Percentiles rank a stretch among this genome's conserved stretches.
phyloP scores from a whole-genome alignment of 495 filamentous ascomycete genomes.

The Daldinia grandis region DNA sequence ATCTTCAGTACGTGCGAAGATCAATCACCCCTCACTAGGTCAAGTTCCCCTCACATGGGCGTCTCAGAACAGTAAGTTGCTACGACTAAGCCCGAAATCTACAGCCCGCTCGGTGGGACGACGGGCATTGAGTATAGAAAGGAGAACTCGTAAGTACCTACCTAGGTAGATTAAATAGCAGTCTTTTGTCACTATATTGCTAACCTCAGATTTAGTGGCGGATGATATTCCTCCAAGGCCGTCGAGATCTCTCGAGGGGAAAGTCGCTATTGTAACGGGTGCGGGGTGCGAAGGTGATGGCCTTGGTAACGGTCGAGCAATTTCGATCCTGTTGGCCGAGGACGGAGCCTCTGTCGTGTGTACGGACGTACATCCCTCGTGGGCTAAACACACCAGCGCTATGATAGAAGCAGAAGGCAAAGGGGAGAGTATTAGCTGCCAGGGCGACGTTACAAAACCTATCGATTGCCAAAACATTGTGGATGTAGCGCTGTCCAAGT shows the following conservation, averaged over 20 bases:
- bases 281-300: slow-evolving; percentile 62
- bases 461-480: slow-evolving; percentile 57
- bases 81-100: neutral
- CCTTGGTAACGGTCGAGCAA: slow-evolving; percentile 68
- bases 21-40: slow-evolving; percentile 13
- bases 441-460: slow-evolving; percentile 60
- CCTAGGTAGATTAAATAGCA: neutral
- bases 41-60: slow-evolving; percentile 4
- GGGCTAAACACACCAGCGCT: slow-evolving; percentile 58
- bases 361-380: slow-evolving; percentile 57
- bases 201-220: slow-evolving; percentile 21
- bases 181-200: neutral
- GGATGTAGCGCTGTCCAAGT: slow-evolving; percentile 48
- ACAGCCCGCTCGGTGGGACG: neutral
- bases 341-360: slow-evolving; percentile 64
- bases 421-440: slow-evolving; percentile 50
- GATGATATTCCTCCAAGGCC: slow-evolving; percentile 39
- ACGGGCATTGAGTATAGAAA: slow-evolving; percentile 14
- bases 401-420: slow-evolving; percentile 50
- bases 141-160: slow-evolving; percentile 24
- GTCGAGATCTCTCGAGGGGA: slow-evolving; percentile 49
- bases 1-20: neutral
- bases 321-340: slow-evolving; percentile 63
- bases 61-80: neutral
- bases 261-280: slow-evolving; percentile 67